phyloP scores from a whole-genome alignment of 495 filamentous ascomycete genomes.

The Talaromyces borbonicus region DNA sequence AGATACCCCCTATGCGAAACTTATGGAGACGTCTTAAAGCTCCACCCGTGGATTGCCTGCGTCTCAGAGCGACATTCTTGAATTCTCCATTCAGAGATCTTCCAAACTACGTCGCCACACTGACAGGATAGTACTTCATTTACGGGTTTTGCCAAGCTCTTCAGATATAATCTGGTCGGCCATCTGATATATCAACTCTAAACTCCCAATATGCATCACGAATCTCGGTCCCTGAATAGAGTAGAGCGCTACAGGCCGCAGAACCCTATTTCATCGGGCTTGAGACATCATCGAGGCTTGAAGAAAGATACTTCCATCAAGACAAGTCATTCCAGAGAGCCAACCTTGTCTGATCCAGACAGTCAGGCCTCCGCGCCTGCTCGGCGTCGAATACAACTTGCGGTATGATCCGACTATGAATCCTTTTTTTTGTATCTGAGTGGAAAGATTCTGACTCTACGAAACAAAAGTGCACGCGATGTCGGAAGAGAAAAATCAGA shows the following conservation, averaged over 20 bases:
- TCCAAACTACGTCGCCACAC: too few species aligned
- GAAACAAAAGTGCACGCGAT: slow-evolving; percentile 73
- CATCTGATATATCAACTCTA: too few species aligned
- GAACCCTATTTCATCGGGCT: background rate
- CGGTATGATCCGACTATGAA: slow-evolving; percentile 33
- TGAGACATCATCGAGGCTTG: background rate
- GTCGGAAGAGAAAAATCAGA: slow-evolving; percentile 90
- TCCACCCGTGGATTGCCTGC: too few species aligned
- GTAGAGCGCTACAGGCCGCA: background rate
- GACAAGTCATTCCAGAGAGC: slow-evolving; percentile 2
- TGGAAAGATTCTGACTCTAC: slow-evolving; percentile 11
- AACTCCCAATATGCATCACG: background rate
- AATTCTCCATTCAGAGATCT: too few species aligned
- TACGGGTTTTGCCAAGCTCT: too few species aligned
- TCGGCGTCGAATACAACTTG: slow-evolving; percentile 52
- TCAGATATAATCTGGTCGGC: too few species aligned
- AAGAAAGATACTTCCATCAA: background rate
- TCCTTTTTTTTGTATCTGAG: background rate
- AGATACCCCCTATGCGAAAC: too few species aligned
- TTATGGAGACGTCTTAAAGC: too few species aligned
- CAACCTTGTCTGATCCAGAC: slow-evolving; percentile 21
- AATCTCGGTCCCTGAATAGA: background rate
- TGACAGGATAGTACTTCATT: too few species aligned
- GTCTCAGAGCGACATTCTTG: too few species aligned
- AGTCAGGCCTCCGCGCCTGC: slow-evolving; percentile 25